Conservation (phyloP, 352 stramenopile species). For the Globisporangium paddicum region DNA sequence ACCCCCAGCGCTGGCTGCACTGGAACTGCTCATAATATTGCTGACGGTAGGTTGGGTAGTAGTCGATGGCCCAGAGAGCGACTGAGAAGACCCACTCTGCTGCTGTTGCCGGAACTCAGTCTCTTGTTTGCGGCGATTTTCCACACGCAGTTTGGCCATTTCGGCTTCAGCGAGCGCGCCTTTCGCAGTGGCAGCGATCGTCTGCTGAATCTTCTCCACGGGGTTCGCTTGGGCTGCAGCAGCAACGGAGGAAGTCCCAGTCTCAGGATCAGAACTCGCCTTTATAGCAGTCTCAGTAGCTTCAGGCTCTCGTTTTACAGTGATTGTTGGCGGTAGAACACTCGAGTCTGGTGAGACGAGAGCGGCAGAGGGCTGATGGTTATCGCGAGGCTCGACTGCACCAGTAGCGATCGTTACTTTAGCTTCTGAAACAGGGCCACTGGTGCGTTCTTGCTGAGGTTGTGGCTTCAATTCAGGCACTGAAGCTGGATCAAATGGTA, state of each 20-base stretch:
- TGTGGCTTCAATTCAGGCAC: neutral
- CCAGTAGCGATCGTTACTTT: neutral
- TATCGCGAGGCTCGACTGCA: too few species aligned
- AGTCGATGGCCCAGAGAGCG: neutral
- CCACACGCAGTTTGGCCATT: slow-evolving; percentile 61
- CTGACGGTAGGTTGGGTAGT: neutral
- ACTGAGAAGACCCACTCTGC: neutral
- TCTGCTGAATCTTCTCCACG: slow-evolving; percentile 22
- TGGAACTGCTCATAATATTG: neutral
- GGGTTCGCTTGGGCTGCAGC: neutral
- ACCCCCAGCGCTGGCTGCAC: neutral
- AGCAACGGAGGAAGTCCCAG: neutral
- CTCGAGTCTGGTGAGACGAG: too few species aligned
- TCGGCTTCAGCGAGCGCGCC: slow-evolving; percentile 63
- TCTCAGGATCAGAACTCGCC: neutral
- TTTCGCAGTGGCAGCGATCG: slow-evolving; percentile 42
- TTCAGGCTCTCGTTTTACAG: neutral
- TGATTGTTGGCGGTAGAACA: too few species aligned
- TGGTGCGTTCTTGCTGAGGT: neutral
- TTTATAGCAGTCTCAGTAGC: neutral
- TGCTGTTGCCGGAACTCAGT: slow-evolving; percentile 33
- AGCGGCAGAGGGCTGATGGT: too few species aligned
- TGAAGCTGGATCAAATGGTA: neutral
- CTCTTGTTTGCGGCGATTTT: slow-evolving; percentile 55
- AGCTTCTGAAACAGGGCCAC: neutral